Base-by-base conservation (phyloP, 2,329 filamentous ascomycete species). In the Septoria petroselini region DNA sequence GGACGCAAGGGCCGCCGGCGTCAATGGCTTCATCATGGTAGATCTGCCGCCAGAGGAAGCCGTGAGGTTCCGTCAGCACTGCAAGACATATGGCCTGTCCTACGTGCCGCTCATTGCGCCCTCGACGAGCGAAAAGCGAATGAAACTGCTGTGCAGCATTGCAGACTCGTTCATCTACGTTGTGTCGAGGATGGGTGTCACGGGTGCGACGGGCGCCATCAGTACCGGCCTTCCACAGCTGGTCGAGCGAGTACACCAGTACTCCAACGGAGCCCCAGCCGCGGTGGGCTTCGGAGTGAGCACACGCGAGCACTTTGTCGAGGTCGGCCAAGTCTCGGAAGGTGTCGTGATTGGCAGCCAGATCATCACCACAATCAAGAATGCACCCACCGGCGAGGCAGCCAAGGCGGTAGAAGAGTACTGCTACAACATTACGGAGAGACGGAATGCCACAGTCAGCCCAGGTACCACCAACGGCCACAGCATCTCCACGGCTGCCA, bases 141-240 rank as follows among this genome's bases (percentile, higher is more conserved):
- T 98, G 91, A 91, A 88, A 73, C 80, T 96, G 33, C 84, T 98
- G 9, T 98, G 93, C 80, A 84, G 88, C 69, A 91, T 98, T 57
- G 93, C 93, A 65, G 91, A 97, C 72, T 96, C 91, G 3, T 98
- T 97, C 76, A 95, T 98, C 73, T 98, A 98, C 69, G 91, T 98
- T 54, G 93, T 98, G 48, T 97, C 91, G 19, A 81, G 91, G 62
- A 94, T 95, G 86, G 93, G 93, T 62, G 91, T 97, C 49, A 98
- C 93, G 7, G 93, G 93, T 62, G 93, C 90, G 11, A 85, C 84
- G 1, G 91, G 91, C 27, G 83, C 83, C 19, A 74, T 98, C 64
- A 95, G 88, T 70, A 78, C 84, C 37, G 84, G 86, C 51, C 80
- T 98, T 27, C 89, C 91, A 11, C 83, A 86, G 43, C 80, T 98